Percentiles rank a stretch among this genome's conserved stretches.
phyloP scores from a whole-genome alignment of 2,329 filamentous ascomycete genomes.

The Penicillium glabrum region DNA sequence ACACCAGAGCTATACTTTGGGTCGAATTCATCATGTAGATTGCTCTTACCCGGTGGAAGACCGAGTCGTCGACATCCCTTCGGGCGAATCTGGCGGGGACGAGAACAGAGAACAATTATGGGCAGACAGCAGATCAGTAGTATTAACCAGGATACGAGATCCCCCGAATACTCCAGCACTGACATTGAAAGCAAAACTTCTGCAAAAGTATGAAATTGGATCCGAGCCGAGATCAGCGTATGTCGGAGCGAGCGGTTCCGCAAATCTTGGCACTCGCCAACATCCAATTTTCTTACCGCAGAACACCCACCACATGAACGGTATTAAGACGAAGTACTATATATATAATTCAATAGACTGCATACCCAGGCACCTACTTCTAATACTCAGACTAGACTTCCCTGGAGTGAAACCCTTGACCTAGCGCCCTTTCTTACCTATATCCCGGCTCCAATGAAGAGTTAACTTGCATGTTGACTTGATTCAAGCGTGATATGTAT shows the following conservation, averaged over 20 bases:
- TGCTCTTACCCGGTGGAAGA: conserved; percentile 46
- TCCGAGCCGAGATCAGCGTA: neutral
- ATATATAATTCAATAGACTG: too few species aligned
- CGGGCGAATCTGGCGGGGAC: conserved; percentile 21
- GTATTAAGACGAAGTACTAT: too few species aligned
- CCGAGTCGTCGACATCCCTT: conserved; percentile 56
- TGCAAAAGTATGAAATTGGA: neutral
- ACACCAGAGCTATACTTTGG: conserved; percentile 47
- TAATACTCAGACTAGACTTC: too few species aligned
- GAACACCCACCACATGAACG: too few species aligned
- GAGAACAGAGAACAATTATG: conserved; percentile 4
- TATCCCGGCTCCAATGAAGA: too few species aligned
- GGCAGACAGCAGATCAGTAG: conserved; percentile 7
- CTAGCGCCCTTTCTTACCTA: too few species aligned
- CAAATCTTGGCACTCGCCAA: neutral
- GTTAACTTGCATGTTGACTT: too few species aligned
- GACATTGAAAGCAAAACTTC: neutral
- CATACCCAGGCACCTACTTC: too few species aligned
- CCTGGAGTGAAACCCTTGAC: too few species aligned
- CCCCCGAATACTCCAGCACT: neutral
- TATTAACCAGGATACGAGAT: neutral
- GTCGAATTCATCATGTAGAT: conserved; percentile 58
- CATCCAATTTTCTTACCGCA: neutral
- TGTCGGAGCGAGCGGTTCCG: neutral
- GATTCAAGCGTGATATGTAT: too few species aligned